Percentiles rank a stretch among this genome's conserved stretches.
These are phyloP conservation scores for Byssothecium circinans DNA, from an alignment of 2,329 filamentous ascomycete genomes.

Conservation along the genomic window DNA sequence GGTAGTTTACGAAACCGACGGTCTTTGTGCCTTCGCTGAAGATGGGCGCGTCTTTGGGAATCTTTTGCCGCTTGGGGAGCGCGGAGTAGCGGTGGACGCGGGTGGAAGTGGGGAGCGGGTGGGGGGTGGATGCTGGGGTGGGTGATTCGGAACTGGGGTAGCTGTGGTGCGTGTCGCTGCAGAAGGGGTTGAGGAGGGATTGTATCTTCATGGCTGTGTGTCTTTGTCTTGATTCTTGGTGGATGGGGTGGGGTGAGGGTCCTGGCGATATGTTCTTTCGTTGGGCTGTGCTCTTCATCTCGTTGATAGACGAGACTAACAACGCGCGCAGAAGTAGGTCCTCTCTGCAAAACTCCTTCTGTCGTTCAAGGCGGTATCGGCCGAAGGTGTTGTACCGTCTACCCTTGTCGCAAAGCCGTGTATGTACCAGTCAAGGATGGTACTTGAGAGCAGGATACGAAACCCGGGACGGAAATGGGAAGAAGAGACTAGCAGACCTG, in stretches of 20 bases:
- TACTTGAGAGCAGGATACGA: constrained; percentile 24
- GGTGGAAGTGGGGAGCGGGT: constrained; percentile 8
- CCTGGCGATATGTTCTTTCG: too few relatives aligned
- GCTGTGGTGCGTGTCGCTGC: constrained; percentile 15
- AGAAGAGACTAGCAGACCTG: constrained; percentile 22
- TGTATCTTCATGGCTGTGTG: constrained; percentile 48
- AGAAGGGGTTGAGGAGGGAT: constrained; percentile 45
- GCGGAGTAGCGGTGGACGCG: neutral
- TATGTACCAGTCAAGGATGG: constrained; percentile 17
- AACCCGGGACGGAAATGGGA: constrained; percentile 9
- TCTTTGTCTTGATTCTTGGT: constrained; percentile 12
- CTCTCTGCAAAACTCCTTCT: neutral
- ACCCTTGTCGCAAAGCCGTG: constrained; percentile 12
- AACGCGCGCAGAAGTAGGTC: too few relatives aligned
- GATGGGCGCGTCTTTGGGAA: constrained; percentile 65
- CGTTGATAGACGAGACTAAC: too few relatives aligned
- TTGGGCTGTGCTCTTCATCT: too few relatives aligned
- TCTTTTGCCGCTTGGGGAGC: constrained; percentile 53
- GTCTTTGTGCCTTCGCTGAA: constrained; percentile 61
- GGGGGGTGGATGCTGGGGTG: constrained; percentile 11
- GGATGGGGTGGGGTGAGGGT: too few relatives aligned
- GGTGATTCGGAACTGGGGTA: constrained; percentile 18
- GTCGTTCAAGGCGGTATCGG: constrained; percentile 6
- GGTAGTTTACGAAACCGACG: constrained; percentile 71
- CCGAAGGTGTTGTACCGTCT: constrained; percentile 5